Percentiles rank a stretch among this genome's conserved stretches.
Evolutionary conservation across 208 protist genomes (phyloP).

Genomic region (Trypanosoma lewisi): DNA sequence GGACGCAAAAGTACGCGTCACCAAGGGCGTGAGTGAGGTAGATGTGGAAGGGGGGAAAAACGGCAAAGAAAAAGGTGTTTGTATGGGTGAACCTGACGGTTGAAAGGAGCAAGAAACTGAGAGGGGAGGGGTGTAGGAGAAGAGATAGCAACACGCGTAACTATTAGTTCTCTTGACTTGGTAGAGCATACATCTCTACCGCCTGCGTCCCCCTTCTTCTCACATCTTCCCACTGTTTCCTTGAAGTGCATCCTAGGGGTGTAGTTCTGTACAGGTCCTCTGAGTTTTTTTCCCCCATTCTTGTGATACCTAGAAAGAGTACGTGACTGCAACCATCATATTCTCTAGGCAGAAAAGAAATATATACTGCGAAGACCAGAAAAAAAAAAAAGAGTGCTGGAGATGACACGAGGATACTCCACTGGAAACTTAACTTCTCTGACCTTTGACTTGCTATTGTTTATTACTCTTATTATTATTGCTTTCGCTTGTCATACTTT

Average conservation of each 20-base stretch:
- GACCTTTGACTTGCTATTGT: constrained; percentile 8
- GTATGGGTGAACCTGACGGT: not conserved
- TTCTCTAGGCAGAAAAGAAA: too few species aligned
- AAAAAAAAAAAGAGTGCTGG: too few species aligned
- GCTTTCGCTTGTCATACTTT: not conserved
- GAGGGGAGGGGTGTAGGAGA: not conserved
- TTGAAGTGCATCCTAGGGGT: not conserved
- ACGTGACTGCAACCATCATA: too few species aligned
- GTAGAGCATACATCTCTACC: not conserved
- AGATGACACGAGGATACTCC: too few species aligned
- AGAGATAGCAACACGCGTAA: not conserved
- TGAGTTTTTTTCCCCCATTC: too few species aligned
- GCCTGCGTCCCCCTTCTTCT: not conserved
- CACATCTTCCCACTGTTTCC: not conserved
- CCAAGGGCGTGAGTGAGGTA: constrained; percentile 1
- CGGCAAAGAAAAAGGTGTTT: constrained; percentile 1
- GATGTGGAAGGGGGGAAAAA: constrained; percentile 9
- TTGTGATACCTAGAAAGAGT: too few species aligned
- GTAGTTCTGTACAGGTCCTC: not conserved
- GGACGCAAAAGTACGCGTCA: constrained; percentile 78
- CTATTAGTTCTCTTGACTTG: not conserved
- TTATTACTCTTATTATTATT: not conserved
- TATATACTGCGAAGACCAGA: too few species aligned
- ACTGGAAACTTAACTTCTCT: not conserved
- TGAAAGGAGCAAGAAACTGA: not conserved